A percentile compares a stretch with the other conserved stretches of the same genome.
Conservation (phyloP, 2,329 filamentous ascomycete genomes). For the Phaeoacremonium minimum region DNA sequence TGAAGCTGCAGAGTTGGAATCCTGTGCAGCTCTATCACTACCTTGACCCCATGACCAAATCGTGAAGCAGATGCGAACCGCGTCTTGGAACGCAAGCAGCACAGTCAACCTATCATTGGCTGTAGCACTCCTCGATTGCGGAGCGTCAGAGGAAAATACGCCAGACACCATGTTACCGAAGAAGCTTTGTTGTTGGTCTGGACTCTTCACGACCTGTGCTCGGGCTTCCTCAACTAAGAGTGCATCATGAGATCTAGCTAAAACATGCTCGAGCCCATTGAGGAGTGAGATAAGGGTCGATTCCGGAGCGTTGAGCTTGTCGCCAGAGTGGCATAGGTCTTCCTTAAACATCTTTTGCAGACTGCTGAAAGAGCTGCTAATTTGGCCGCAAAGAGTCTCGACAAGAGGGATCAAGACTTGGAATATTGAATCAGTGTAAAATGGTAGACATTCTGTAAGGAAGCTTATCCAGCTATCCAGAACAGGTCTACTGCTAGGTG, state of each 20-base stretch:
- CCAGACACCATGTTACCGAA: constrained; percentile 94
- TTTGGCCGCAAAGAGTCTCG: constrained; percentile 79
- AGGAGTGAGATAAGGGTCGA: constrained; percentile 77
- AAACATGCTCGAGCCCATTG: constrained; percentile 87
- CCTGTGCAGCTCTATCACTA: constrained; percentile 52
- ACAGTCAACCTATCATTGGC: constrained; percentile 93
- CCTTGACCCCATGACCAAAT: constrained; percentile 93
- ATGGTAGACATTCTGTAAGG: constrained; percentile 74
- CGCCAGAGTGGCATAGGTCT: constrained; percentile 21
- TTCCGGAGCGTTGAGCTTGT: constrained; percentile 47
- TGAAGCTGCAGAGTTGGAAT: constrained; percentile 68
- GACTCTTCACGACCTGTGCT: constrained; percentile 65
- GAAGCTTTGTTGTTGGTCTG: constrained; percentile 80
- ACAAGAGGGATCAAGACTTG: constrained; percentile 87
- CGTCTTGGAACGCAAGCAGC: constrained; percentile 93
- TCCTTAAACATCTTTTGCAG: constrained; percentile 60
- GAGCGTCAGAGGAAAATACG: constrained; percentile 76
- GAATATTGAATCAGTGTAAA: constrained; percentile 82
- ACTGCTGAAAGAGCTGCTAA: constrained; percentile 66
- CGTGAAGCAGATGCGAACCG: constrained; percentile 82
- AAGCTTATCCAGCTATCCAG: constrained; percentile 92
- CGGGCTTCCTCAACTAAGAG: constrained; percentile 72
- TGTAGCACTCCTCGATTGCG: constrained; percentile 74
- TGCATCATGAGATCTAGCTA: constrained; percentile 82
- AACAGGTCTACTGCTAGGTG: constrained; percentile 66